These are phyloP conservation scores for Eustoma russellianum DNA, from an alignment of 257 asterid species.

Conservation along the genomic window DNA sequence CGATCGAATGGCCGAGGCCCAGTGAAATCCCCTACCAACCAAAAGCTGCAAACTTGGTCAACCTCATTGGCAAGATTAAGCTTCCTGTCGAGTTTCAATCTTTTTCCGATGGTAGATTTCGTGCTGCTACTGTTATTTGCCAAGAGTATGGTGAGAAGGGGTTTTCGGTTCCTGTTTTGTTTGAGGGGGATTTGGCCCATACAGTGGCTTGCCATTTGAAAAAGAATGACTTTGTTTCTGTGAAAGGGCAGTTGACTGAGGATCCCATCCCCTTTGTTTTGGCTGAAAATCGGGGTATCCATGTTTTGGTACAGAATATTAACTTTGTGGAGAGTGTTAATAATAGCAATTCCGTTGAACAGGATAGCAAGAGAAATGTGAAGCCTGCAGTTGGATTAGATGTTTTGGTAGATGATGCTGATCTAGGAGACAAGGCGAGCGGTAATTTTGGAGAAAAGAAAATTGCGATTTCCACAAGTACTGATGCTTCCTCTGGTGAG, in stretches of 20 bases:
- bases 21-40: slow-evolving; percentile 59
- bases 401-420: neutral
- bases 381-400: neutral
- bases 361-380: slow-evolving; percentile 1
- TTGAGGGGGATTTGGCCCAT: slow-evolving; percentile 72
- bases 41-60: slow-evolving; percentile 57
- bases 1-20: slow-evolving; percentile 54
- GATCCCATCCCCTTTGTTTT: slow-evolving; percentile 29
- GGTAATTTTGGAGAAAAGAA: slow-evolving; percentile 1
- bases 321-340: slow-evolving; percentile 55
- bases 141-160: slow-evolving; percentile 15
- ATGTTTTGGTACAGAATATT: too few species aligned
- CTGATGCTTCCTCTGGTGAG: too few species aligned
- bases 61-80: slow-evolving; percentile 52
- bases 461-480: neutral
- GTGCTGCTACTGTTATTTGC: slow-evolving; percentile 47
- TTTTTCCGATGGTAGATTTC: slow-evolving; percentile 37
- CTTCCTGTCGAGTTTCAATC: slow-evolving; percentile 46
- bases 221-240: slow-evolving; percentile 50
- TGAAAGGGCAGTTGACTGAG: slow-evolving; percentile 56
- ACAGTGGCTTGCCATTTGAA: slow-evolving; percentile 58
- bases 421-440: slow-evolving; percentile 1
- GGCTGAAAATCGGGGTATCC: slow-evolving; percentile 35
- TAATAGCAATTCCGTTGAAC: slow-evolving; percentile 3
- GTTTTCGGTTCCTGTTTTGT: slow-evolving; percentile 52